phyloP scores from a whole-genome alignment of 2,329 filamentous ascomycete genomes.

The Pseudogymnoascus pannorum region DNA sequence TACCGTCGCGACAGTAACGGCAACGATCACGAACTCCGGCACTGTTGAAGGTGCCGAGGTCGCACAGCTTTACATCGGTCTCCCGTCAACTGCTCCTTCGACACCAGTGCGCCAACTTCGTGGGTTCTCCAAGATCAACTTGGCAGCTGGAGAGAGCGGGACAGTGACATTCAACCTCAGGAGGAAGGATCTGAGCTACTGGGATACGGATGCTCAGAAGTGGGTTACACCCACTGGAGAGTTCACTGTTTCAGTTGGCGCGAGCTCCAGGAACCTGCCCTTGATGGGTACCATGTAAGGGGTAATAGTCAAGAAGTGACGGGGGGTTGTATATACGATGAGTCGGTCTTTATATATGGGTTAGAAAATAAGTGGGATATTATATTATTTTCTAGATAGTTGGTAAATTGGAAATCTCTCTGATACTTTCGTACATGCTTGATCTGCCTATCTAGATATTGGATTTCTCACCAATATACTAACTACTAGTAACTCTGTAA shows the following conservation, averaged over 20 bases:
- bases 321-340: neutral
- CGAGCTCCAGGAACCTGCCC: constrained; percentile 25
- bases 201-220: constrained; percentile 73
- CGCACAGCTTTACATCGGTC: constrained; percentile 38
- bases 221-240: constrained; percentile 51
- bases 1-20: constrained; percentile 48
- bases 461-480: no score
- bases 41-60: constrained; percentile 42
- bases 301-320: constrained; percentile 27
- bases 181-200: constrained; percentile 77
- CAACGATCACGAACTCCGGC: constrained; percentile 57
- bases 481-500: neutral
- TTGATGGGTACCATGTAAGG: constrained; percentile 17
- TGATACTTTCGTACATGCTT: no score
- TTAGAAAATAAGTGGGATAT: neutral
- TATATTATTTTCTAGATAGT: neutral
- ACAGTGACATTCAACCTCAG: constrained; percentile 57
- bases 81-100: constrained; percentile 32
- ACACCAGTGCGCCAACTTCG: constrained; percentile 52
- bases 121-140: constrained; percentile 52
- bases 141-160: constrained; percentile 40
- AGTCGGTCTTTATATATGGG: constrained; percentile 3
- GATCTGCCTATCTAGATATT: no score
- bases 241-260: constrained; percentile 28
- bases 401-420: neutral